A percentile compares a stretch with the other conserved stretches of the same genome.
Evolutionary conservation across 768 basidiomycete species (phyloP).

Genomic region (Tephrocybe rancida): DNA sequence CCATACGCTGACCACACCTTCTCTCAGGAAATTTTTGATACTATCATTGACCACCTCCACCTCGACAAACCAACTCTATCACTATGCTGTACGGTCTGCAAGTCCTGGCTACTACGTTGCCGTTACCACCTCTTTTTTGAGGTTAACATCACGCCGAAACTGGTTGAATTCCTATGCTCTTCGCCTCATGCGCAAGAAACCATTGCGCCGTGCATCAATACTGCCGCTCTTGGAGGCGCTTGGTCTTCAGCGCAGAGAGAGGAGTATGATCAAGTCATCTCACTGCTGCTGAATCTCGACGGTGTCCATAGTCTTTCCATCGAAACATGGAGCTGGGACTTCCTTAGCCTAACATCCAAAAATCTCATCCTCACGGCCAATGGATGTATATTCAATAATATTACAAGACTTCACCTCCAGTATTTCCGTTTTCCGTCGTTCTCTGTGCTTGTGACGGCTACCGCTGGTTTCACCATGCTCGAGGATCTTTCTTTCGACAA

Average conservation of each 20-base stretch:
- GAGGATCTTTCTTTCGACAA: constrained; percentile 46
- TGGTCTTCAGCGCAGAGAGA: constrained; percentile 21
- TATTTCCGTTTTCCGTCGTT: constrained; percentile 33
- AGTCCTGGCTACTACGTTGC: constrained; percentile 31
- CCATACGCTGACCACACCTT: constrained; percentile 27
- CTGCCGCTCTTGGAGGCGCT: constrained; percentile 29
- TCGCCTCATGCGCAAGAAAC: constrained; percentile 28
- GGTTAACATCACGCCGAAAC: constrained; percentile 27
- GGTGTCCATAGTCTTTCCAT: constrained; percentile 21
- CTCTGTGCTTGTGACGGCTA: constrained; percentile 51
- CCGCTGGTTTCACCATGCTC: constrained; percentile 53
- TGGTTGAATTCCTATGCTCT: constrained; percentile 25
- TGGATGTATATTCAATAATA: constrained; percentile 45
- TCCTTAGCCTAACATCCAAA: constrained; percentile 39
- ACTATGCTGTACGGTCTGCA: constrained; percentile 34
- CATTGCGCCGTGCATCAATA: constrained; percentile 30
- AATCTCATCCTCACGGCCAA: constrained; percentile 32
- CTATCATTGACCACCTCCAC: constrained; percentile 30
- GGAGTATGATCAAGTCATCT: constrained; percentile 19
- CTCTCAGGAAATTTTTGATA: constrained; percentile 33
- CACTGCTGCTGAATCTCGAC: constrained; percentile 21
- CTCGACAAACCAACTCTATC: constrained; percentile 26
- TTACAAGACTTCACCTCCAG: constrained; percentile 46
- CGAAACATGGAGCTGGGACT: constrained; percentile 28
- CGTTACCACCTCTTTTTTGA: constrained; percentile 35